phyloP scores from a whole-genome alignment of 495 filamentous ascomycete genomes.

The Talaromyces borbonicus region DNA sequence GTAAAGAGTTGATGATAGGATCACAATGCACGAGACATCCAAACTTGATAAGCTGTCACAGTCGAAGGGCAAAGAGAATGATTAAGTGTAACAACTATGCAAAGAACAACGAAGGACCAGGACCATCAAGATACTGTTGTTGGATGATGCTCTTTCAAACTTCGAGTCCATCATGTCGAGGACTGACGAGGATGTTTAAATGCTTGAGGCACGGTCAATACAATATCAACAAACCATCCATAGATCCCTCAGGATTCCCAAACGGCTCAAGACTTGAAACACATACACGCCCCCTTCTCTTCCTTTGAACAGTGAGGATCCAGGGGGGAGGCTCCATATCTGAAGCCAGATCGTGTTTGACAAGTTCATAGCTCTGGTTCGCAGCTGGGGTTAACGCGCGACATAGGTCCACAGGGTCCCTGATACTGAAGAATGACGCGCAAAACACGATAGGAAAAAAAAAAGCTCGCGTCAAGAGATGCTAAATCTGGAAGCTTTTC shows the following conservation, averaged over 20 bases:
- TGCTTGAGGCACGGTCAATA: conserved; percentile 13
- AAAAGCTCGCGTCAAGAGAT: neutral
- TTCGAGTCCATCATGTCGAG: conserved; percentile 16
- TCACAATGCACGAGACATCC: neutral
- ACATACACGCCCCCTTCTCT: conserved; percentile 8
- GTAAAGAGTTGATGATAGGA: neutral
- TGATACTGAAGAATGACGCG: conserved; percentile 7
- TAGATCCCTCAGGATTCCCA: conserved; percentile 18
- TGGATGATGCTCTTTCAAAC: too few relatives aligned
- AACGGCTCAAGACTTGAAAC: conserved; percentile 33
- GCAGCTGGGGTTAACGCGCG: neutral
- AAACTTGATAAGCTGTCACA: neutral
- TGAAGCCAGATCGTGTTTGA: conserved; percentile 1
- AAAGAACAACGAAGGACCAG: neutral
- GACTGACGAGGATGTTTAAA: conserved; percentile 33
- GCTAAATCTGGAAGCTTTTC: conserved; percentile 8
- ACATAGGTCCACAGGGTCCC: conserved; percentile 4
- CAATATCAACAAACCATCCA: conserved; percentile 7
- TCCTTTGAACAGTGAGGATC: neutral
- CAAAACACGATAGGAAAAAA: neutral
- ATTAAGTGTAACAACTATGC: neutral
- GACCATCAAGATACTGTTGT: too few relatives aligned
- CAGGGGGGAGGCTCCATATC: conserved; percentile 2
- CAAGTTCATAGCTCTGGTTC: neutral
- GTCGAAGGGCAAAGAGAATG: neutral